Base-by-base conservation (phyloP, 2,329 filamentous ascomycete species). In the Orbilia blumenaviensis region DNA sequence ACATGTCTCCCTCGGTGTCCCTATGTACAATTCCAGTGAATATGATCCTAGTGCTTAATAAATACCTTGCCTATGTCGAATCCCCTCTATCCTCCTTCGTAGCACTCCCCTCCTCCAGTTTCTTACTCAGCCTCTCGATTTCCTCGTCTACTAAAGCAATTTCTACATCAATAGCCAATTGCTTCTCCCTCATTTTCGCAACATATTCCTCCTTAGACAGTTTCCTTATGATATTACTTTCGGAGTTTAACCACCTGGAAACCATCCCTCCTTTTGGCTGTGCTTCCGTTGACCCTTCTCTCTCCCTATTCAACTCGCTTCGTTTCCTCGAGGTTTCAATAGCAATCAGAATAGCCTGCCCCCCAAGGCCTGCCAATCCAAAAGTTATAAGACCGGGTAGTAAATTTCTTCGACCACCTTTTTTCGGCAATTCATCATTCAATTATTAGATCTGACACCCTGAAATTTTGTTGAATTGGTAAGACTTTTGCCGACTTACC, bases 71-170 rank as follows among this genome's bases (percentile, higher is more conserved):
- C 36, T 42, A 61, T 9, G 16, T 9, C 7, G 36, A 42, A 61
- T 18, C 21, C 4, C 38, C n/a, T 21, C 38, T 56, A 32, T 9
- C 56, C 10, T n/a, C 14, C 7, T 48, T 29, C n/a, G 25, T 10
- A 27, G 63, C n/a, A 27, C 48, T 36, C 16, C 48, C 42, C 1
- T 42, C 29, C 18, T 71, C 58, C n/a, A 67, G 54, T 25, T 38
- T 68, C 16, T 58, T 60, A 2, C 18, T 44, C 29, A 76, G 48
- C 7, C 34, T 61, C 27, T 64, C 64, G 18, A 77, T 77, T 62
- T 77, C 73, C 38, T 77, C 73, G 10, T 71, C 67, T 3, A 77
- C 56, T 6, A 77, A 56, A 2, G 73, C 66, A 36, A 77, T 77
- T 18, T 77, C 73, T 5, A 66, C 66, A 50, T 77, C 66, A 21